phyloP scores from a whole-genome alignment of 2,329 filamentous ascomycete genomes.

The Ceratocystis lukuohia region DNA sequence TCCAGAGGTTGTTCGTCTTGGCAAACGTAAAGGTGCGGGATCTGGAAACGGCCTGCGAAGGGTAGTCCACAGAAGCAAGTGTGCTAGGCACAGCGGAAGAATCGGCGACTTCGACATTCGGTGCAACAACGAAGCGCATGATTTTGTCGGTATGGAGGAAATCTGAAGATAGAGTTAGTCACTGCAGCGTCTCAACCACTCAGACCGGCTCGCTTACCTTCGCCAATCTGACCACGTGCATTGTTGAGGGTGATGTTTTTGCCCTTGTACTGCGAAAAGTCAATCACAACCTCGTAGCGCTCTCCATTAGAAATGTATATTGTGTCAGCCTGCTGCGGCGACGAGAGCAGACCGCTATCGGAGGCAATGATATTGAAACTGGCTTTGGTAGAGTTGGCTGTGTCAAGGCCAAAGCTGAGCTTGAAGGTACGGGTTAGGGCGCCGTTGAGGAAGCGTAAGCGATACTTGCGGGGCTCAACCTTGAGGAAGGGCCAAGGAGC shows the following conservation, averaged over 20 bases:
- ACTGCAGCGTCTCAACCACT: no score
- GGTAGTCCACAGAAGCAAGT: conserved; percentile 30
- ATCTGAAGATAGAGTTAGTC: conserved; percentile 24
- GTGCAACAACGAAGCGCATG: conserved; percentile 39
- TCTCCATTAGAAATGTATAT: conserved; percentile 39
- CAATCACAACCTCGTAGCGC: conserved; percentile 44
- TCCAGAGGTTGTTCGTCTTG: conserved; percentile 33
- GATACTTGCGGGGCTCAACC: conserved; percentile 49
- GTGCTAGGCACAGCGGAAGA: conserved; percentile 26
- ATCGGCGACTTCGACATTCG: conserved; percentile 26
- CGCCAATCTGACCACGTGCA: conserved; percentile 19
- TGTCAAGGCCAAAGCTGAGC: conserved; percentile 32
- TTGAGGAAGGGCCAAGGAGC: conserved; percentile 45
- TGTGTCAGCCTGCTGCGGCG: conserved; percentile 5
- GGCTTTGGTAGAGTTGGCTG: conserved; percentile 25
- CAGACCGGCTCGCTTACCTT: conserved; percentile 7
- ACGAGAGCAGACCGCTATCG: conserved; percentile 37
- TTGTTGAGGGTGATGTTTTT: conserved; percentile 33
- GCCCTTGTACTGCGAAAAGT: conserved; percentile 37
- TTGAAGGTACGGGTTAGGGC: conserved; percentile 36
- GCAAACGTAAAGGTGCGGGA: conserved; percentile 36
- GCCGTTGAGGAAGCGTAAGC: conserved; percentile 40
- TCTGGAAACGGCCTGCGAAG: conserved; percentile 26
- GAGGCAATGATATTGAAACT: conserved; percentile 41
- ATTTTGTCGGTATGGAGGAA: conserved; percentile 39